A percentile compares a stretch with the other conserved stretches of the same genome.
Evolutionary conservation across 2,329 filamentous ascomycete species (phyloP).

Genomic region (Ceratocystis lukuohia): DNA sequence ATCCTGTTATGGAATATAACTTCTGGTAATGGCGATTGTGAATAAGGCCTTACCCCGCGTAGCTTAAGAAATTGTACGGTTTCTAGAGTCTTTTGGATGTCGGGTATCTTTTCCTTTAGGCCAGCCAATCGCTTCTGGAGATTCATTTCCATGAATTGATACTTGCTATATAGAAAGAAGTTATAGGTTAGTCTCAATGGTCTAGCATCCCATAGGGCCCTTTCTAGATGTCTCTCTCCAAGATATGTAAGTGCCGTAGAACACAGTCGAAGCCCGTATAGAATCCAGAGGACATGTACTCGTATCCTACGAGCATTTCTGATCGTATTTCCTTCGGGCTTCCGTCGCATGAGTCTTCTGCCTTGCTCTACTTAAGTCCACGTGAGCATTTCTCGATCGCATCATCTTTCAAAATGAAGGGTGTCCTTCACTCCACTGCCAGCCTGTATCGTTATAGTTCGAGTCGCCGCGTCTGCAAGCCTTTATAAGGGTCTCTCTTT

Average conservation of each 20-base stretch:
- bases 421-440: not conserved
- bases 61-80: constrained; percentile 75
- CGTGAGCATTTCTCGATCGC: not conserved
- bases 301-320: not conserved
- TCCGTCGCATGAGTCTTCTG: not conserved
- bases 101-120: constrained; percentile 86
- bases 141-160: constrained; percentile 98
- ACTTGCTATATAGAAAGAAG: constrained; percentile 52
- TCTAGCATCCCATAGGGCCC: not conserved
- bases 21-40: too few relatives aligned
- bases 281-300: not conserved
- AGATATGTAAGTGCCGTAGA: too few relatives aligned
- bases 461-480: not conserved
- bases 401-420: not conserved
- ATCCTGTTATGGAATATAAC: not conserved
- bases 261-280: too few relatives aligned
- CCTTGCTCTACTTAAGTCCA: not conserved
- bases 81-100: constrained; percentile 91
- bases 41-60: constrained; percentile 43
- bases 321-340: not conserved
- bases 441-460: not conserved
- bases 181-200: not conserved
- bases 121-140: constrained; percentile 70
- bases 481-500: not conserved
- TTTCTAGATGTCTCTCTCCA: not conserved